phyloP scores from a whole-genome alignment of 257 asterid genomes.

The Ilex asprella region DNA sequence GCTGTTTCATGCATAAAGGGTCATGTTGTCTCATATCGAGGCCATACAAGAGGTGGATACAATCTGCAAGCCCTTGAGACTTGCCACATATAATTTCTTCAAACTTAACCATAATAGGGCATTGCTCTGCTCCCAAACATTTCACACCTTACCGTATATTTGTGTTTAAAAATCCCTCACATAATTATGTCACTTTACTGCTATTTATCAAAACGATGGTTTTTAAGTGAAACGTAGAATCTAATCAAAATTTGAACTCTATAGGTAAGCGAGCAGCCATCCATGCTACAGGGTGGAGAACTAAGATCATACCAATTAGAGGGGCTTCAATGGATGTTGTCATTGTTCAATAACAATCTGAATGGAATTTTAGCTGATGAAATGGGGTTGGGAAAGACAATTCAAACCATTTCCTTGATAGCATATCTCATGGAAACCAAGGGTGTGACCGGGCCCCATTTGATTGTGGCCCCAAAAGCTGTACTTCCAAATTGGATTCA shows the following conservation, averaged over 20 bases:
- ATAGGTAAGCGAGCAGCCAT: slow-evolving; percentile 97
- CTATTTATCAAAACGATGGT: too few species aligned
- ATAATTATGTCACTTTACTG: too few species aligned
- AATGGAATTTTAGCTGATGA: slow-evolving; percentile 99
- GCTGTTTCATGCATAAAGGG: too few species aligned
- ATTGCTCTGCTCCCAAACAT: too few species aligned
- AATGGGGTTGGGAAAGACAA: slow-evolving; percentile 98
- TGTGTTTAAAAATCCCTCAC: too few species aligned
- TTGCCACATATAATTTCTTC: too few species aligned
- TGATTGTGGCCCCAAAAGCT: slow-evolving; percentile 99
- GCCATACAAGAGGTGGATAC: too few species aligned
- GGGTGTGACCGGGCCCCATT: slow-evolving; percentile 92
- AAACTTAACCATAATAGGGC: too few species aligned
- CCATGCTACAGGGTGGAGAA: slow-evolving; percentile 98
- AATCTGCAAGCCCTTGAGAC: too few species aligned
- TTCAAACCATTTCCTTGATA: slow-evolving; percentile 88
- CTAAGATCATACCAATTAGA: slow-evolving; percentile 84
- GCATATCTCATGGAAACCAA: slow-evolving; percentile 95
- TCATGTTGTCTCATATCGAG: too few species aligned
- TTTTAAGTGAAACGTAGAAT: too few species aligned
- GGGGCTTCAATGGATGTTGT: slow-evolving; percentile 99
- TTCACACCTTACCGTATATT: too few species aligned
- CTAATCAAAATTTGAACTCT: slow-evolving; percentile 13
- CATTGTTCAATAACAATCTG: slow-evolving; percentile 89
- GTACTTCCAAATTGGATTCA: slow-evolving; percentile 93